Conservation (phyloP, 169 alveolate genomes). For the Condylostoma magnum region DNA sequence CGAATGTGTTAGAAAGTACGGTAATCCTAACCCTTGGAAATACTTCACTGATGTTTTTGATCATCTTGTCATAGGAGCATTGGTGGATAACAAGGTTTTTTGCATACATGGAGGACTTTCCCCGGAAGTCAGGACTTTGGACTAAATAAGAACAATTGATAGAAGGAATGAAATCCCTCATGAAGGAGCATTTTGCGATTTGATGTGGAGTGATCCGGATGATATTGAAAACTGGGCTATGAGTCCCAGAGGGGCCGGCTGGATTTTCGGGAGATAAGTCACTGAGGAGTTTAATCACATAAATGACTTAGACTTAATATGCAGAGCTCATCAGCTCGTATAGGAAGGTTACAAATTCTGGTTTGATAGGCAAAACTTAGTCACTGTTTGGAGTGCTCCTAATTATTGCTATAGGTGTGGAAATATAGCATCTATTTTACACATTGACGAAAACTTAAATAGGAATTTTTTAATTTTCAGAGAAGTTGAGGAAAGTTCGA, state of each 20-base stretch:
- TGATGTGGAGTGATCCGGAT: constrained; percentile 99
- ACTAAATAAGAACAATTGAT: constrained; percentile 93
- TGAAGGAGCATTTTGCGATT: constrained; percentile 99
- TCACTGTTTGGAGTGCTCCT: constrained; percentile 95
- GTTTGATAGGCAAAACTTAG: constrained; percentile 87
- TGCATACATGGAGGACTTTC: constrained; percentile 99
- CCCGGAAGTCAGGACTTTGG: constrained; percentile 91
- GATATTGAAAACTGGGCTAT: constrained; percentile 97
- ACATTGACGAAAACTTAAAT: constrained; percentile 86
- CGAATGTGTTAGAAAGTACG: constrained; percentile 98
- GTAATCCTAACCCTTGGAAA: constrained; percentile 97
- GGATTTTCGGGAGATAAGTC: constrained; percentile 97
- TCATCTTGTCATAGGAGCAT: constrained; percentile 95
- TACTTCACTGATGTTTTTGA: constrained; percentile 98
- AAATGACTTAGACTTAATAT: constrained; percentile 94
- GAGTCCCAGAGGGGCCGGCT: constrained; percentile 99
- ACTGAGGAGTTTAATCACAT: constrained; percentile 92
- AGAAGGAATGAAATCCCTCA: constrained; percentile 98
- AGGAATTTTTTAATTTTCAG: constrained; percentile 79
- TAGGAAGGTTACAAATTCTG: constrained; percentile 98
- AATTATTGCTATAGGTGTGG: constrained; percentile 95
- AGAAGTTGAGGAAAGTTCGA: too few relatives aligned
- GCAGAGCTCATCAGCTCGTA: constrained; percentile 99
- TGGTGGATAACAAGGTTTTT: constrained; percentile 94
- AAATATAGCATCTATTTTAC: constrained; percentile 89